These are phyloP conservation scores for Clonostachys solani DNA, from an alignment of 2,329 filamentous ascomycete genomes.

Conservation along the genomic window DNA sequence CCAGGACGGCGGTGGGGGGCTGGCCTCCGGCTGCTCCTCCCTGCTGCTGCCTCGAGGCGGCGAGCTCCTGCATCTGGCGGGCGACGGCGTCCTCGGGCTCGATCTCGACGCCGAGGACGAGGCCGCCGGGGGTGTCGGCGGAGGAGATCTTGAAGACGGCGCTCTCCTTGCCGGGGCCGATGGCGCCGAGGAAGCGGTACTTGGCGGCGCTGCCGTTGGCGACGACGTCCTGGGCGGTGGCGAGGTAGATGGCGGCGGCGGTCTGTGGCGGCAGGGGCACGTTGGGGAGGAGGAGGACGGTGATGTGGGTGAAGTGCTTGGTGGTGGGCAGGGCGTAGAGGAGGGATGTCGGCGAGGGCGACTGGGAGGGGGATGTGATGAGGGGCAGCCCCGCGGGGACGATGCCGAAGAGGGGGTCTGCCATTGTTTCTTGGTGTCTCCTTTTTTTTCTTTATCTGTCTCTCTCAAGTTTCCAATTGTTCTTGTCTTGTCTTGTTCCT, in stretches of 20 bases:
- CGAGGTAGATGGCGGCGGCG: conserved; percentile 87
- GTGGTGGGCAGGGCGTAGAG: conserved; percentile 45
- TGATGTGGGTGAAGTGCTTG: conserved; percentile 71
- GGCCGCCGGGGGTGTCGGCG: conserved; percentile 14
- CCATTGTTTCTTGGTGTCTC: conserved; percentile 19
- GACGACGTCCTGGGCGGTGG: conserved; percentile 40
- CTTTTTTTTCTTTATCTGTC: too few relatives aligned
- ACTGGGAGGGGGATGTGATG: conserved; percentile 48
- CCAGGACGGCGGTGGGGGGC: conserved; percentile 71
- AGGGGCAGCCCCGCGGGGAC: conserved; percentile 57
- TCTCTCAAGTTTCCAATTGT: too few relatives aligned
- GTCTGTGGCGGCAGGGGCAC: conserved; percentile 67
- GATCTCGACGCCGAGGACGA: conserved; percentile 78
- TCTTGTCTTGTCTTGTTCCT: too few relatives aligned
- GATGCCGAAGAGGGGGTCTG: conserved; percentile 50
- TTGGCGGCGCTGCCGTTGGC: conserved; percentile 42
- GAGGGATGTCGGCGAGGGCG: conserved; percentile 49
- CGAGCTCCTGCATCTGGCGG: conserved; percentile 60
- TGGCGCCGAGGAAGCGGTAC: conserved; percentile 83
- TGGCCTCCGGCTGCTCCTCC: conserved; percentile 17
- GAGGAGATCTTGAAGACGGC: conserved; percentile 75
- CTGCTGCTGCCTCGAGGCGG: conserved; percentile 15
- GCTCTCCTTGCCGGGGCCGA: conserved; percentile 86
- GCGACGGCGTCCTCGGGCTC: conserved; percentile 73
- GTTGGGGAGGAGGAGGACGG: conserved; percentile 84